These are phyloP conservation scores for Nothomitra cinnamomea DNA, from an alignment of 2,329 filamentous ascomycete genomes.

Conservation along the genomic window DNA sequence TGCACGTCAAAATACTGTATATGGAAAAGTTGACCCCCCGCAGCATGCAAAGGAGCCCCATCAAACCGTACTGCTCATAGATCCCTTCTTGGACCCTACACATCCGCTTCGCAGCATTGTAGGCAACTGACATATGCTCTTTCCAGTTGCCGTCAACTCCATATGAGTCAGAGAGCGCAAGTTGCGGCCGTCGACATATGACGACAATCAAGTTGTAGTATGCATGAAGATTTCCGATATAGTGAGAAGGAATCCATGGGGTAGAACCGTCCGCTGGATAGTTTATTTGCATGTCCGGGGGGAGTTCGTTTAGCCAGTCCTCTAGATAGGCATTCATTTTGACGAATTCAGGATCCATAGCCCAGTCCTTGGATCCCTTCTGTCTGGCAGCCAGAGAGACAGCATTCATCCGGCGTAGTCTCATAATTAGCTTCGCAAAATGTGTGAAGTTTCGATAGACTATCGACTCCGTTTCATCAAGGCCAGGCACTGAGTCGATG, in stretches of 20 bases:
- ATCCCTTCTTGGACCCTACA: conserved; percentile 79
- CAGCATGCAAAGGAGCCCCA: conserved; percentile 78
- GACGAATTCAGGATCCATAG: conserved; percentile 65
- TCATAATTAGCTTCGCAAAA: conserved; percentile 59
- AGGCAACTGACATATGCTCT: conserved; percentile 72
- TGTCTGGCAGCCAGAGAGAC: conserved; percentile 58
- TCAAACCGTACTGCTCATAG: conserved; percentile 56
- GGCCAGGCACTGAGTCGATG: conserved; percentile 42
- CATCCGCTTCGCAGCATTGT: conserved; percentile 66
- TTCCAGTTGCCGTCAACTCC: conserved; percentile 62
- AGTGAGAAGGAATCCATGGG: conserved; percentile 74
- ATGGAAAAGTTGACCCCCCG: conserved; percentile 89
- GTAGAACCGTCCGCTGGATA: conserved; percentile 65
- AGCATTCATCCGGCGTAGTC: conserved; percentile 60
- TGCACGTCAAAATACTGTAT: conserved; percentile 81
- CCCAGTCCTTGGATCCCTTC: conserved; percentile 56
- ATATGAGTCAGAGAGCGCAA: conserved; percentile 61
- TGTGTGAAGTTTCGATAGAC: conserved; percentile 74
- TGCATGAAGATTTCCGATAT: conserved; percentile 73
- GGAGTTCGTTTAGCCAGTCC: conserved; percentile 60
- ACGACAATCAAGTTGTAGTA: conserved; percentile 79
- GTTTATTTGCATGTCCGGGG: conserved; percentile 57
- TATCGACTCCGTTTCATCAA: conserved; percentile 59
- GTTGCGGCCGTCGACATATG: conserved; percentile 72
- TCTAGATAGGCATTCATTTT: conserved; percentile 62